phyloP scores from a whole-genome alignment of 1,139 yeast species.

The Meyerozyma smithsonii region DNA sequence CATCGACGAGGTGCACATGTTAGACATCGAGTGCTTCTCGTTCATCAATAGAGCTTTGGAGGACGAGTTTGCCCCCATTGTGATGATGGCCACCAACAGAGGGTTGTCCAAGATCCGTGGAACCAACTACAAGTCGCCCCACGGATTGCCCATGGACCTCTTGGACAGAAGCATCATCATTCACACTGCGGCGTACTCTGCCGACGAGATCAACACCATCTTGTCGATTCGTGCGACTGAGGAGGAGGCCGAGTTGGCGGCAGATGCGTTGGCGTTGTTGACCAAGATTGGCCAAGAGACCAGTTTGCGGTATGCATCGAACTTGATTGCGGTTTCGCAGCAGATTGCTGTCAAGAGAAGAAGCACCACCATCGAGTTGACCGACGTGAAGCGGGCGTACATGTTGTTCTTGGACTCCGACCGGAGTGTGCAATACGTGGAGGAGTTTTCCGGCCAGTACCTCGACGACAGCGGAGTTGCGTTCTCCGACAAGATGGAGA shows the following conservation, averaged over 20 bases:
- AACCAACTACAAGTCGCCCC: constrained; percentile 90
- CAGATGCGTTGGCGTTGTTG: constrained; percentile 82
- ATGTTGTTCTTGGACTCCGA: constrained; percentile 81
- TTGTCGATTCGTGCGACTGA: constrained; percentile 90
- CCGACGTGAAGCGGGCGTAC: constrained; percentile 85
- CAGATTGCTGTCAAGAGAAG: constrained; percentile 83
- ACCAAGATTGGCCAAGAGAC: constrained; percentile 94
- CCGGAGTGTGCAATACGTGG: constrained; percentile 77
- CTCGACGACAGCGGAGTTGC: constrained; percentile 48
- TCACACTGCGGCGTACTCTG: constrained; percentile 71
- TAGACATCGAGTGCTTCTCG: constrained; percentile 95
- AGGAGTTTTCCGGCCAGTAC: constrained; percentile 62
- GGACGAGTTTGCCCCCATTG: constrained; percentile 95
- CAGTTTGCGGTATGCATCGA: constrained; percentile 87
- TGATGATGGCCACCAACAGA: constrained; percentile 97
- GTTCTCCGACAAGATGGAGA: constrained; percentile 45
- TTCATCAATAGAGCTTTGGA: constrained; percentile 94
- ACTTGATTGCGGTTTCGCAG: constrained; percentile 83
- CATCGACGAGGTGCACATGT: constrained; percentile 98
- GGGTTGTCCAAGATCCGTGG: constrained; percentile 93
- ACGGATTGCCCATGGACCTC: constrained; percentile 91
- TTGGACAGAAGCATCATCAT: constrained; percentile 92
- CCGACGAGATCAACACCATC: constrained; percentile 82
- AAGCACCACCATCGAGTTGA: constrained; percentile 63
- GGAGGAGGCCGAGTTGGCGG: constrained; percentile 84